Evolutionary conservation across 495 filamentous ascomycete species (phyloP).

Genomic region (Chaetomium cochliodes): DNA sequence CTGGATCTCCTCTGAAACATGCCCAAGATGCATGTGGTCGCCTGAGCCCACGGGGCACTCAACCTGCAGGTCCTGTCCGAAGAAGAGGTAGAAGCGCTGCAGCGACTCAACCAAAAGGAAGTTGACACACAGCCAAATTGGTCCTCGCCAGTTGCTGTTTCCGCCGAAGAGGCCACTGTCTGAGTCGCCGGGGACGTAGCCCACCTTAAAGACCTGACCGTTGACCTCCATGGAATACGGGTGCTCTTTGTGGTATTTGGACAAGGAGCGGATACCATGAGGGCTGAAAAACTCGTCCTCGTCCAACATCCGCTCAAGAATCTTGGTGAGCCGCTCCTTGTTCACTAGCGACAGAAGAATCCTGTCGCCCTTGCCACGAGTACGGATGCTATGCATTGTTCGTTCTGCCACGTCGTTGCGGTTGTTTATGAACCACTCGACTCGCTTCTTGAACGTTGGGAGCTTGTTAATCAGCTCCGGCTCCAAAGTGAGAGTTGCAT

Average conservation of each 20-base stretch:
- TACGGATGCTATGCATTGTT: constrained; percentile 87
- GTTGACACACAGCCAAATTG: constrained; percentile 95
- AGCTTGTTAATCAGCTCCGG: constrained; percentile 90
- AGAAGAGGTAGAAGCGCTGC: constrained; percentile 92
- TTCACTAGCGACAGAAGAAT: constrained; percentile 84
- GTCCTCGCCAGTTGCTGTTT: constrained; percentile 94
- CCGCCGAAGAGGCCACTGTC: constrained; percentile 92
- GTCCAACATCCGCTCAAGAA: constrained; percentile 86
- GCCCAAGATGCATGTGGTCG: constrained; percentile 91
- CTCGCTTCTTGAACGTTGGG: constrained; percentile 86
- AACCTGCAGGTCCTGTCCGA: constrained; percentile 80
- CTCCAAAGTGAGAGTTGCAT: constrained; percentile 86
- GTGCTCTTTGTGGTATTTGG: constrained; percentile 86
- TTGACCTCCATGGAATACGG: constrained; percentile 97
- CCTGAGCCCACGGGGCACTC: constrained; percentile 94
- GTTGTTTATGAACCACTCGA: constrained; percentile 92
- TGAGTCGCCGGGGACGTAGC: constrained; percentile 90
- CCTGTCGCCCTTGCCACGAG: constrained; percentile 82
- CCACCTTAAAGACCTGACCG: constrained; percentile 81
- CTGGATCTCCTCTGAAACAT: constrained; percentile 95
- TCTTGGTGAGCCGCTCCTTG: constrained; percentile 81
- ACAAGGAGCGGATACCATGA: constrained; percentile 89
- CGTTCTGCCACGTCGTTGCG: constrained; percentile 79
- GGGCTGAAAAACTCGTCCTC: constrained; percentile 89
- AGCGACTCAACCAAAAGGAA: constrained; percentile 91